Evolutionary conservation across 805 yeast species (phyloP), one percentile per base, ranked within the genome.

Genomic region (Metschnikowia lunata): DNA sequence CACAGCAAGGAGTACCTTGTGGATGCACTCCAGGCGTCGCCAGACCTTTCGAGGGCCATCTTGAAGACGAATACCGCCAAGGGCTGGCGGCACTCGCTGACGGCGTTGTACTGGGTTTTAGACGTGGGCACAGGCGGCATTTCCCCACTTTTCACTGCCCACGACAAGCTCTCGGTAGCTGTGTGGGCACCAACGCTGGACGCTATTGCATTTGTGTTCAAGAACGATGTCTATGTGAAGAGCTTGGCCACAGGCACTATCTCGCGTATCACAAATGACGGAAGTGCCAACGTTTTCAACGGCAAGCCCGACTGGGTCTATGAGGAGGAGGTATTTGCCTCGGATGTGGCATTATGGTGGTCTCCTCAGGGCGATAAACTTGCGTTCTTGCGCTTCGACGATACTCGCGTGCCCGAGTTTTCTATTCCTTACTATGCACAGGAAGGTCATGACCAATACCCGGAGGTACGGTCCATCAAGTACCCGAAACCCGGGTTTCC

Each of bases 261-360:
- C 0, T 65, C 56, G 6, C 82, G 80, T 50, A 64, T 86, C 11
- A 85, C 97, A 0, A 47, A 48, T 34, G 93, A 85, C 56, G 96
- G 96, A 12, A 80, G 82, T 30, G 74, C 70, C 1, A 74, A 79
- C 50, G 70, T 87, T 7, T 88, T 88, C 64, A 85, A 89, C 59
- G 97, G 96, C 2, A 82, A 83, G 48, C 95, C 96, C 0, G 96
- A 88, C 59, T 88, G 97, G 97, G 95, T 88, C 7, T 88, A 88
- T 54, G 97, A 89, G 58, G 97, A 88, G 54, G 97, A 88, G 62
- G 93, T 88, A 0, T 74, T 85, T 42, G 80, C 78, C 30, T 75
- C 78, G 23, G 88, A 83, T 54, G 64, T 74, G 18, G 87, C 90
- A 0, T 52, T 88, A 38, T 88, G 95, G 95, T 89, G 96, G 96